These are phyloP conservation scores for Amanita muscaria DNA, from an alignment of 768 basidiomycete genomes.

Conservation along the genomic window DNA sequence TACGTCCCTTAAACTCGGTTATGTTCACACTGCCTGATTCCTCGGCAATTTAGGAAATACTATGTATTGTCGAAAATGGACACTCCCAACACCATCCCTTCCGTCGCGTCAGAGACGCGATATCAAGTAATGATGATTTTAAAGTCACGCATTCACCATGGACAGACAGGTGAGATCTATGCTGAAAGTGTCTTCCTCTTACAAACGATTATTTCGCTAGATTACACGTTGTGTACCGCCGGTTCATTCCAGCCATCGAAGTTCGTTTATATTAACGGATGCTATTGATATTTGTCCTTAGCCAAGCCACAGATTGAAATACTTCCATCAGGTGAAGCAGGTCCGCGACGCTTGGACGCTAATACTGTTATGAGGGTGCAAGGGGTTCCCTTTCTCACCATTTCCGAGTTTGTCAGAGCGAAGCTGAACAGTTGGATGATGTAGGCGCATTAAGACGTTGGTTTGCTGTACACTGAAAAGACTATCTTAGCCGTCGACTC, in stretches of 20 bases:
- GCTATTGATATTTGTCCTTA: constrained; percentile 1
- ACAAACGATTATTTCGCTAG: constrained; percentile 27
- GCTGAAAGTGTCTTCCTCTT: constrained; percentile 5
- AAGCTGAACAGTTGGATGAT: constrained; percentile 80
- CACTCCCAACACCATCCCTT: constrained; percentile 57
- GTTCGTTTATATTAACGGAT: constrained; percentile 27
- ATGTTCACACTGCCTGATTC: no score
- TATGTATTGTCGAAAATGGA: constrained; percentile 77
- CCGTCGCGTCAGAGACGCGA: constrained; percentile 69
- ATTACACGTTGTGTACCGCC: constrained; percentile 67
- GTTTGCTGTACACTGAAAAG: constrained; percentile 12
- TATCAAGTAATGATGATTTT: constrained; percentile 55
- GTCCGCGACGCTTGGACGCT: constrained; percentile 64
- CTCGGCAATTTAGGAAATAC: constrained; percentile 53
- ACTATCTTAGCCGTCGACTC: constrained; percentile 44
- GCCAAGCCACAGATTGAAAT: constrained; percentile 60
- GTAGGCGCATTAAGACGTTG: constrained; percentile 33
- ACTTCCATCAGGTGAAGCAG: constrained; percentile 71
- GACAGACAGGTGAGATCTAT: constrained; percentile 61
- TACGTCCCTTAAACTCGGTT: constrained; percentile 32
- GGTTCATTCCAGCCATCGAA: constrained; percentile 69
- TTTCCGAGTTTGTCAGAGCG: constrained; percentile 79
- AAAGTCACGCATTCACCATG: constrained; percentile 70
- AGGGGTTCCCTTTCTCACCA: constrained; percentile 71
- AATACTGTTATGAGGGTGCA: constrained; percentile 61